Percentiles rank a stretch among this genome's conserved stretches.
Conservation (phyloP, 2,329 filamentous ascomycete species). For the Thielaviopsis populi region DNA sequence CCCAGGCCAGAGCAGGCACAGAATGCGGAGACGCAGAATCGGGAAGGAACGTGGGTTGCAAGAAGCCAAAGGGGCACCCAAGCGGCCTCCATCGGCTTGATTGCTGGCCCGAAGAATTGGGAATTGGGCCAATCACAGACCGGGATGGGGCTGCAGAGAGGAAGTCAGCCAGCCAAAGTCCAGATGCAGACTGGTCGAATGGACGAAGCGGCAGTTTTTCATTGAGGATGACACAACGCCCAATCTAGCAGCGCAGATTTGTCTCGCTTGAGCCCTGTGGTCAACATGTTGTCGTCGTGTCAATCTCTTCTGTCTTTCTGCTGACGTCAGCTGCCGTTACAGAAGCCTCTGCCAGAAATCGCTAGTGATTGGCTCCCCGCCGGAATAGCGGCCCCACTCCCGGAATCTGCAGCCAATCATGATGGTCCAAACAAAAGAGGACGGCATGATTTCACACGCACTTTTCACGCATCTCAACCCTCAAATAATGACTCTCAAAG, state of each 20-base stretch:
- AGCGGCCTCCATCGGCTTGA: constrained; percentile 3
- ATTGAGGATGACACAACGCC: neutral
- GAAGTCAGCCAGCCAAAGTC: neutral
- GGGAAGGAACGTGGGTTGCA: neutral
- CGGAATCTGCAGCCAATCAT: neutral
- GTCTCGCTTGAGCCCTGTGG: neutral
- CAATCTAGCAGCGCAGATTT: neutral
- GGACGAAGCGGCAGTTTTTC: neutral
- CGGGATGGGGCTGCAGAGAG: neutral
- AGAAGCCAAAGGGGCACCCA: neutral
- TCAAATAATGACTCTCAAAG: neutral
- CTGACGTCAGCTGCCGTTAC: neutral
- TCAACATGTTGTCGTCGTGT: neutral
- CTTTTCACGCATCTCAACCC: neutral
- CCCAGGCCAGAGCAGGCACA: neutral
- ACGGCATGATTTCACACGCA: neutral
- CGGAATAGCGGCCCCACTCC: neutral
- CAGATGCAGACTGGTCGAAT: neutral
- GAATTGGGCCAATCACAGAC: neutral
- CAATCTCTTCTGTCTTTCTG: neutral
- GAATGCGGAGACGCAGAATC: neutral
- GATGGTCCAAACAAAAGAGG: neutral
- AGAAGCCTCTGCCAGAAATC: neutral
- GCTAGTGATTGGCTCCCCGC: neutral
- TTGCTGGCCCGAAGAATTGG: no score